Conservation (phyloP, 495 filamentous ascomycete species). For the Penicillium angulare region DNA sequence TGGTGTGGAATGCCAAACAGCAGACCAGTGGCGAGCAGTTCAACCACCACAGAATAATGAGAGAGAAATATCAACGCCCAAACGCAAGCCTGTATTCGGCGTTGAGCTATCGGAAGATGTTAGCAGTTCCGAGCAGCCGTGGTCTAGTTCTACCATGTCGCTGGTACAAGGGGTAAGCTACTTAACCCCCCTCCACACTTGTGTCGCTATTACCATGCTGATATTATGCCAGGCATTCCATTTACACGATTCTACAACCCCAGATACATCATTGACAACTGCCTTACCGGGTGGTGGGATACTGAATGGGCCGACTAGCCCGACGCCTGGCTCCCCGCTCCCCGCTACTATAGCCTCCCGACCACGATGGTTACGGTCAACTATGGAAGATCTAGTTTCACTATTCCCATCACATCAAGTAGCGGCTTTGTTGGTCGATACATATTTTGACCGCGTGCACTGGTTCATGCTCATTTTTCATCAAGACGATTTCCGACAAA, state of each 20-base stretch:
- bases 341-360: not conserved
- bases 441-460: slow-evolving; percentile 36
- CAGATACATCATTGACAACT: slow-evolving; percentile 11
- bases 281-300: slow-evolving; percentile 20
- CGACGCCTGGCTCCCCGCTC: not conserved
- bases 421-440: slow-evolving; percentile 31
- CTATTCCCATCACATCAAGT: slow-evolving; percentile 20
- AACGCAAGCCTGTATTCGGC: too few species aligned
- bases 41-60: not conserved
- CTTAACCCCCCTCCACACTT: not conserved
- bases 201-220: not conserved
- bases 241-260: slow-evolving; percentile 18
- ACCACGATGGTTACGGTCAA: not conserved
- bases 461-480: slow-evolving; percentile 42
- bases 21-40: slow-evolving; percentile 1
- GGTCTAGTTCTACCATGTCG: slow-evolving; percentile 32
- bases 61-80: not conserved
- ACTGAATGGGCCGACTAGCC: not conserved
- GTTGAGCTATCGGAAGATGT: too few species aligned
- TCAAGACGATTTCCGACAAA: slow-evolving; percentile 33
- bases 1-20: slow-evolving; percentile 2
- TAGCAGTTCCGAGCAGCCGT: not conserved
- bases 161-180: slow-evolving; percentile 23
- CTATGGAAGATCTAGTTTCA: slow-evolving; percentile 8
- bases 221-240: slow-evolving; percentile 27